Evolutionary conservation across 2,329 filamentous ascomycete genomes (phyloP), one percentile per base, ranked within the genome.

Genomic region (Ascochyta rabiei): DNA sequence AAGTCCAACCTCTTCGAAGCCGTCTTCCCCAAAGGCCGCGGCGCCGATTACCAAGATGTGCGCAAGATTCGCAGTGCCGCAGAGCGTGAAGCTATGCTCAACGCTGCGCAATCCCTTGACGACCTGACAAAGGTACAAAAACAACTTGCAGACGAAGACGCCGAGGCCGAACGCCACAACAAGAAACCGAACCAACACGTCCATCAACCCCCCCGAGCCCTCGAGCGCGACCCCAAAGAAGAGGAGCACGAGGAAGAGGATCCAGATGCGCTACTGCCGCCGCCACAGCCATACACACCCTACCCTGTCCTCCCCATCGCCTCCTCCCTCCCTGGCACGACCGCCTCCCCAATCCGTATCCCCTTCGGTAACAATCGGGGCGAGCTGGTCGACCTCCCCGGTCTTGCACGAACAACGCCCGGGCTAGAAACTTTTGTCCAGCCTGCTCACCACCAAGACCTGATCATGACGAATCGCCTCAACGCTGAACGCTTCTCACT

Each of bases 331-430:
- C 91, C 95, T 0, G 95, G 96, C 9, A 99, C 95, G 0, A 99
- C 95, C 1, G 95, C 93, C 2, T 96, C 92, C 0, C 95, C 95
- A 0, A 98, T 99, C 63, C 88, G 95, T 24, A 86, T 98, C 16
- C 91, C 92, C 0, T 99, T 95, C 70, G 93, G 93, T 40, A 86
- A 86, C 56, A 89, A 90, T 21, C 89, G 86, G 67, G 95, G 95
- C 51, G 96, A 99, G 74, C 81, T 99, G 30, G 91, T 99, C 66
- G 95, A 99, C 71, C 82, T 99, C 13, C 95, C 95, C 0, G 95
- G 95, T 0, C 79, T 99, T 30, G 84, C 87, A 8, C 87, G 95
- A 40, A 88, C 86, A 23, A 84, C 54, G 1, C 72, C 69, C 4
- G 68, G 86, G 15, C 79, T 98, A 6, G 88, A 91, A 42, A 76